These are phyloP conservation scores for Chlorella sp. DNA, from an alignment of 139 green algal species.

Conservation along the genomic window DNA sequence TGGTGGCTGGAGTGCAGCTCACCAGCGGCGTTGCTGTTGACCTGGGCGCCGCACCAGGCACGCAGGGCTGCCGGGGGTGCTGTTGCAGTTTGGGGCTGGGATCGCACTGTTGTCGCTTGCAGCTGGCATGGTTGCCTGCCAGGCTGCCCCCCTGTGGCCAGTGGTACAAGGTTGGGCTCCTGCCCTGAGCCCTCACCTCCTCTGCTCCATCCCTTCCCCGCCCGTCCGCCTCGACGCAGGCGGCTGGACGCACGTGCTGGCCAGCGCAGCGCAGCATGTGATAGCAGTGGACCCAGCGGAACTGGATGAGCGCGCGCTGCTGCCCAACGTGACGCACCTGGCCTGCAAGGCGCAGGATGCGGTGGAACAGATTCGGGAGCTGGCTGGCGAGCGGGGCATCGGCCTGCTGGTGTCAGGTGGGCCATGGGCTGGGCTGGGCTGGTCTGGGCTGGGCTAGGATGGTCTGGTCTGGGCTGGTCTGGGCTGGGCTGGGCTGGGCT, in stretches of 20 bases:
- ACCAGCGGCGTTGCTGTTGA: not conserved
- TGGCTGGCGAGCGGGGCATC: conserved; percentile 1
- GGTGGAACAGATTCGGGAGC: not conserved
- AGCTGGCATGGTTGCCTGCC: too few relatives aligned
- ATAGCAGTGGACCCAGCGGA: conserved; percentile 22
- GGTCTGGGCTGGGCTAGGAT: too few relatives aligned
- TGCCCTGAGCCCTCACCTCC: too few relatives aligned
- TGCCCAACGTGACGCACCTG: conserved; percentile 11
- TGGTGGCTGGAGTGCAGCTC: not conserved
- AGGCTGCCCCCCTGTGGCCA: too few relatives aligned
- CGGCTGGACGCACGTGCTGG: conserved; percentile 32
- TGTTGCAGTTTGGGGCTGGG: too few relatives aligned
- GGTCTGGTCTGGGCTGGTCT: too few relatives aligned
- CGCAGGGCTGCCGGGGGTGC: too few relatives aligned
- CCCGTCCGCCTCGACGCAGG: not conserved
- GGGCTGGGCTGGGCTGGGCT: too few relatives aligned
- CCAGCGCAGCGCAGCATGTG: not conserved
- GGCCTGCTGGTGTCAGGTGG: conserved; percentile 24
- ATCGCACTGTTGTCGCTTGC: too few relatives aligned
- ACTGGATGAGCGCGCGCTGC: conserved; percentile 5
- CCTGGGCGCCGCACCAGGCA: conserved; percentile 19
- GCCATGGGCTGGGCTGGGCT: too few relatives aligned
- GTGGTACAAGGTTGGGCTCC: too few relatives aligned
- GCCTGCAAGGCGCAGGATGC: conserved; percentile 28
- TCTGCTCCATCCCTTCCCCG: too few relatives aligned